Base-by-base conservation (phyloP, 768 basidiomycete species). In the Thelephora ganbajun region DNA sequence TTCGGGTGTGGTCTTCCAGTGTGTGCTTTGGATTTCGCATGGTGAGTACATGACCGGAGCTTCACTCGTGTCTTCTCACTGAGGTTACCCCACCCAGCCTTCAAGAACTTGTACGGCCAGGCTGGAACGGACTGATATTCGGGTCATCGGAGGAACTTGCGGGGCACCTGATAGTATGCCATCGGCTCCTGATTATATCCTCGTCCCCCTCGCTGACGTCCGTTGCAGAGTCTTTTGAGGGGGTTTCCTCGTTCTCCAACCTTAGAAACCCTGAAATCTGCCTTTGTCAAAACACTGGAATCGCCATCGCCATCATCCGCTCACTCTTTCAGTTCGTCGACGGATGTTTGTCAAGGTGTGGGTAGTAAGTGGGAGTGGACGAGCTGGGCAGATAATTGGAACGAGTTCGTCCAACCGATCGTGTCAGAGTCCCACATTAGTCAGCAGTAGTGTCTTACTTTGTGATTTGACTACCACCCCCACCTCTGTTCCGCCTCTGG, bases 1-100 rank as follows among this genome's bases (percentile, higher is more conserved):
- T 97, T 98, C 66, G 96, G 96, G 3, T 97, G 93, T 55, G 83
- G 83, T 4, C 69, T 98, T 48, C 94, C 94, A 0, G 96, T 97
- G 6, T 85, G 93, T 51, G 93, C 96, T 0, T 71, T 91, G 2
- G 71, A 80, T 44, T 99, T 94, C 58, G 66, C 71, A 36, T 94
- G 89, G 92, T 93, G 51, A n/a, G 76, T 55, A 11, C 23, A 26
- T 26, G 12, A 22, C 30, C 14, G 26, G 9, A 9, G 44, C 11
- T 22, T 30, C 30, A 19, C 18, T 45, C 16, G 11, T 5, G 16
- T n/a, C 18, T 45, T 11, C 18, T 19, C 26, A n/a, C 44, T n/a
- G 26, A 20, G 18, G 19, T 41, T 49, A 30, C 36, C 35, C 16
- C 16, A 19, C 49, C 33, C 51, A 94, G 93, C 60, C 69, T 99